Conservation (phyloP, 306 rosid species). For the Sechiopsis laciniata region DNA sequence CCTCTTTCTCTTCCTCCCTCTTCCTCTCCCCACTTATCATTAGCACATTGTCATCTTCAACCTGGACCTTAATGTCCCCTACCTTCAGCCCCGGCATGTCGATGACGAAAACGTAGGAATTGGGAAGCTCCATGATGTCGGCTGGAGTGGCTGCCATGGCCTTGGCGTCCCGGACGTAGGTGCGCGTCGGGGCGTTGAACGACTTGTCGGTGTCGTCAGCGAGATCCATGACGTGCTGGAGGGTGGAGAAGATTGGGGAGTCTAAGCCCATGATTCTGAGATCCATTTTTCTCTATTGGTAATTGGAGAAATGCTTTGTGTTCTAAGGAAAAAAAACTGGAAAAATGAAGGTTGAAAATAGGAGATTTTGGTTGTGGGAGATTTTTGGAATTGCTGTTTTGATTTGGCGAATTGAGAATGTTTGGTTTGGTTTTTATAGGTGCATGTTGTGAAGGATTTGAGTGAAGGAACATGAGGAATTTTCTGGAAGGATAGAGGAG, state of each 20-base stretch:
- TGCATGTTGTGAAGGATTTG: background rate
- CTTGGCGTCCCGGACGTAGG: slow-evolving; percentile 72
- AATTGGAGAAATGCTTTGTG: background rate
- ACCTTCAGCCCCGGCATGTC: slow-evolving; percentile 96
- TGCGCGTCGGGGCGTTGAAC: slow-evolving; percentile 46
- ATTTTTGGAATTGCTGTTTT: no score
- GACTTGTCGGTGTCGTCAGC: slow-evolving; percentile 50
- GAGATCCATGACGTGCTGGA: slow-evolving; percentile 52
- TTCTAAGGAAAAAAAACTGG: background rate
- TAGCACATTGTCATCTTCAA: slow-evolving; percentile 81
- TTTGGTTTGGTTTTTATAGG: slow-evolving; percentile 2
- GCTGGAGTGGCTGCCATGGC: slow-evolving; percentile 93
- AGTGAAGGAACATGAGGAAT: background rate
- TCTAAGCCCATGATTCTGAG: slow-evolving; percentile 59
- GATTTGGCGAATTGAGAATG: background rate
- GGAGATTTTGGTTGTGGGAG: background rate
- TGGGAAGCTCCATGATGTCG: slow-evolving; percentile 63
- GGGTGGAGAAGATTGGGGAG: slow-evolving; percentile 46
- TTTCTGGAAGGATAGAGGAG: slow-evolving; percentile 18
- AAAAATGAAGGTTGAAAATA: background rate
- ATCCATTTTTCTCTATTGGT: slow-evolving; percentile 47
- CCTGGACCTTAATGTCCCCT: slow-evolving; percentile 78
- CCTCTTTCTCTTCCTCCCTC: slow-evolving; percentile 85
- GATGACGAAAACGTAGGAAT: slow-evolving; percentile 57
- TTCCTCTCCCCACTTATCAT: slow-evolving; percentile 74